These are phyloP conservation scores for Tricholoma bakamatsutake DNA, from an alignment of 768 basidiomycete genomes.

Conservation along the genomic window DNA sequence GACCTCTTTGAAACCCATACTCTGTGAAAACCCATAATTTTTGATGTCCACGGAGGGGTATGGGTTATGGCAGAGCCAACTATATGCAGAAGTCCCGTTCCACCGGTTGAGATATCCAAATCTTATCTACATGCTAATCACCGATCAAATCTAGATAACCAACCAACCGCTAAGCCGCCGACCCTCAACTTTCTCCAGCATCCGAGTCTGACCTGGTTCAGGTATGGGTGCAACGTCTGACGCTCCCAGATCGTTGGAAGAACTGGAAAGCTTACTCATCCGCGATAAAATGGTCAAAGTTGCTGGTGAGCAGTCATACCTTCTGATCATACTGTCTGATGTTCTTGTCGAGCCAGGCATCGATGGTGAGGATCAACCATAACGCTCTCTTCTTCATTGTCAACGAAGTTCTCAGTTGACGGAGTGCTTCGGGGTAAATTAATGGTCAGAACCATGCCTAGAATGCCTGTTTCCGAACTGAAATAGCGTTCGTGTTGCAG, in stretches of 20 bases:
- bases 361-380: constrained; percentile 48
- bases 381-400: not conserved
- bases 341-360: constrained; percentile 30
- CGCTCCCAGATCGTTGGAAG: constrained; percentile 35
- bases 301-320: constrained; percentile 53
- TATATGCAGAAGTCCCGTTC: too few relatives aligned
- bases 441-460: constrained; percentile 46
- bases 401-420: constrained; percentile 53
- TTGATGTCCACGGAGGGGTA: too few relatives aligned
- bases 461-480: not conserved
- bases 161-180: not conserved
- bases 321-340: not conserved
- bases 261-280: constrained; percentile 48
- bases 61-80: too few relatives aligned
- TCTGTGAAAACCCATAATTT: too few relatives aligned
- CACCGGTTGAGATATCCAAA: too few relatives aligned
- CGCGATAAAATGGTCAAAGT: constrained; percentile 87
- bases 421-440: constrained; percentile 94
- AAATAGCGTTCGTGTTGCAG: constrained; percentile 33
- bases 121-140: too few relatives aligned
- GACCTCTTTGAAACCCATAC: too few relatives aligned
- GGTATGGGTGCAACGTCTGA: not conserved
- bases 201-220: not conserved
- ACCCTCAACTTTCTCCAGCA: not conserved
- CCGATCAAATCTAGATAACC: too few relatives aligned